These are phyloP conservation scores for Termitomyces bulborhizus DNA, from an alignment of 768 basidiomycete species.

Conservation along the genomic window DNA sequence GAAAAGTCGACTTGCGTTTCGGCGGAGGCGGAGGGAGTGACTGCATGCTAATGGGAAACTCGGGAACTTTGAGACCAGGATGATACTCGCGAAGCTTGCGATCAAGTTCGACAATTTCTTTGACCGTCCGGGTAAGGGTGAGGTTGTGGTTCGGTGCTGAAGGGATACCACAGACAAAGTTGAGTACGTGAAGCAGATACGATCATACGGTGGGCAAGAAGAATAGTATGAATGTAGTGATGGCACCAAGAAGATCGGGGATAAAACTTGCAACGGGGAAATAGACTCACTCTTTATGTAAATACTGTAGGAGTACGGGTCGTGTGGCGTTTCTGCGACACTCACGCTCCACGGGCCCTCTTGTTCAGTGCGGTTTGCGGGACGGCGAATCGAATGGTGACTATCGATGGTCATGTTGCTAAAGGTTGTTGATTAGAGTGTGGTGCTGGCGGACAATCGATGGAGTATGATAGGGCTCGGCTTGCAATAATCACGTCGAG, in stretches of 20 bases:
- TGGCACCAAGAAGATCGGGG: conserved; percentile 4
- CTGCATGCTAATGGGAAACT: conserved; percentile 54
- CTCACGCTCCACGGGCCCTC: conserved; percentile 86
- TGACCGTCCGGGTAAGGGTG: conserved; percentile 72
- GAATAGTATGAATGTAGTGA: conserved; percentile 1
- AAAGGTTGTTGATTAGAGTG: conserved; percentile 5
- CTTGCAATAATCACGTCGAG: background rate
- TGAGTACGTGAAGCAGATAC: conserved; percentile 13
- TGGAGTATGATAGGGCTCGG: conserved; percentile 35
- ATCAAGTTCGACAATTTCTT: conserved; percentile 79
- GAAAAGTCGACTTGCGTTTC: conserved; percentile 79
- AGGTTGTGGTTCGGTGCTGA: conserved; percentile 86
- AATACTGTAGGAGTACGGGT: conserved; percentile 66
- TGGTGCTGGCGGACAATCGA: conserved; percentile 14
- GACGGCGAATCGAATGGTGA: conserved; percentile 30
- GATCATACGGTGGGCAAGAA: conserved; percentile 1
- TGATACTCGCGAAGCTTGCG: conserved; percentile 66
- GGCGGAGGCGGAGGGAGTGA: conserved; percentile 42
- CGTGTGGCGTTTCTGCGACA: conserved; percentile 80
- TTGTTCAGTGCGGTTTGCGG: conserved; percentile 62
- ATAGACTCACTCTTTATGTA: conserved; percentile 83
- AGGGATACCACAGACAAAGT: conserved; percentile 17
- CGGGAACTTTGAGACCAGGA: conserved; percentile 50
- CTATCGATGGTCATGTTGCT: conserved; percentile 18
- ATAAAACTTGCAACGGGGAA: conserved; percentile 14